Evolutionary conservation across 2,329 filamentous ascomycete genomes (phyloP), one percentile per base, ranked within the genome.

Genomic region (Zalaria sp.): DNA sequence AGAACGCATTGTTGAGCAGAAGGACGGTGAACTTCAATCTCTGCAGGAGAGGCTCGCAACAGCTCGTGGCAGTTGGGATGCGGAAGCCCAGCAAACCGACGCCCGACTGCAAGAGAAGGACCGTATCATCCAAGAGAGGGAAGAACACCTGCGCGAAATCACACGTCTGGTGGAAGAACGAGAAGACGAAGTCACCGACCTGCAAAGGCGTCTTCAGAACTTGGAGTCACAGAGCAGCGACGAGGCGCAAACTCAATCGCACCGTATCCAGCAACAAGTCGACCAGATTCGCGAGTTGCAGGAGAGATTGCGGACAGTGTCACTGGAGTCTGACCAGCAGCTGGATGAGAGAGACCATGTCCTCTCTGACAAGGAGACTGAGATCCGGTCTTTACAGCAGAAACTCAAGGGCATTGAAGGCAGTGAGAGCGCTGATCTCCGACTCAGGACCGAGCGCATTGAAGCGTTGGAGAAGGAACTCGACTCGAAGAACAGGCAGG

Each of bases 71-170:
- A 60, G 57, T 48, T 60, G 58, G 57, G 58, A 62, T 34, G 53
- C 53, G 3, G 58, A 62, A 41, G 54, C 57, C 4, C 57, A 58
- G 37, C 50, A 58, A 44, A 59, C 55, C 8, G 59, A 62, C 43
- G 50, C 54, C 10, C 55, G 57, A 9, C 39, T 62, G 39, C 55
- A 57, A 37, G 58, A 58, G 41, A 62, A 62, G 47, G 58, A 60
- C 37, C 42, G 44, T n/a, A 32, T 52, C 5, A 73, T 93, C 8
- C 75, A 75, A 31, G 83, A 93, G 51, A 66, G 89, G 4, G 82
- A 93, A 58, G 75, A 77, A 4, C 79, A 85, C 5, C 57, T 89
- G 8, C 75, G 83, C 35, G 80, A 85, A 47, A 89, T 86, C 55
- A 81, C 89, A 43, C 75, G 79, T 3, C 57, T 76, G 2, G 72